Percentiles rank a stretch among this genome's conserved stretches.
phyloP scores from a whole-genome alignment of 192 early-diverging fungal genomes.

The Diversispora epigaea region DNA sequence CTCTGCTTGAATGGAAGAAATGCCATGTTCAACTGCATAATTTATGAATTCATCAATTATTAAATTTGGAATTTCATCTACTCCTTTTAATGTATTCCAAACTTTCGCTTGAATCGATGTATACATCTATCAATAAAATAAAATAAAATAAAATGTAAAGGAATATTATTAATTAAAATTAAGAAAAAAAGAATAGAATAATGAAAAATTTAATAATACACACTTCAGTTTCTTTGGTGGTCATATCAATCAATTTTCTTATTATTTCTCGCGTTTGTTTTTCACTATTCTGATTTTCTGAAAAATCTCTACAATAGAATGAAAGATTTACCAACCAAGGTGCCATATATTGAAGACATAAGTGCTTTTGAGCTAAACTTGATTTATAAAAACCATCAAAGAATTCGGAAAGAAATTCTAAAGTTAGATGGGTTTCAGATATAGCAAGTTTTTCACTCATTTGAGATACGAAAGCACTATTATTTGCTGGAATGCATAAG shows the following conservation, averaged over 20 bases:
- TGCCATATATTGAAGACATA: slow-evolving; percentile 84
- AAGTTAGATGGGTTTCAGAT: slow-evolving; percentile 74
- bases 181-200: neutral
- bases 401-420: slow-evolving; percentile 87
- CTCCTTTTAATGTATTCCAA: slow-evolving; percentile 77
- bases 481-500: slow-evolving; percentile 87
- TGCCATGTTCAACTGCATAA: slow-evolving; percentile 74
- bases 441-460: slow-evolving; percentile 81
- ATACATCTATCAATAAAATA: slow-evolving; percentile 65
- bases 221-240: slow-evolving; percentile 74
- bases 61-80: slow-evolving; percentile 76
- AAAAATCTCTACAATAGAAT: slow-evolving; percentile 50
- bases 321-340: slow-evolving; percentile 86
- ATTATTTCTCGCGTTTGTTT: slow-evolving; percentile 71
- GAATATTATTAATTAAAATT: slow-evolving; percentile 10
- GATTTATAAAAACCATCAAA: slow-evolving; percentile 79
- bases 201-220: neutral
- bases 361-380: slow-evolving; percentile 65
- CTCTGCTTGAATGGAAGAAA: slow-evolving; percentile 75
- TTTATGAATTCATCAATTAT: slow-evolving; percentile 78
- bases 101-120: slow-evolving; percentile 80
- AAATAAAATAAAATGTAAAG: slow-evolving; percentile 24
- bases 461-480: slow-evolving; percentile 71
- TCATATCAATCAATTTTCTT: slow-evolving; percentile 75
- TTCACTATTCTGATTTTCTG: slow-evolving; percentile 50